A percentile compares a stretch with the other conserved stretches of the same genome.
These are phyloP conservation scores for Trichoderma gamsii DNA, from an alignment of 495 filamentous ascomycete species.

Conservation along the genomic window DNA sequence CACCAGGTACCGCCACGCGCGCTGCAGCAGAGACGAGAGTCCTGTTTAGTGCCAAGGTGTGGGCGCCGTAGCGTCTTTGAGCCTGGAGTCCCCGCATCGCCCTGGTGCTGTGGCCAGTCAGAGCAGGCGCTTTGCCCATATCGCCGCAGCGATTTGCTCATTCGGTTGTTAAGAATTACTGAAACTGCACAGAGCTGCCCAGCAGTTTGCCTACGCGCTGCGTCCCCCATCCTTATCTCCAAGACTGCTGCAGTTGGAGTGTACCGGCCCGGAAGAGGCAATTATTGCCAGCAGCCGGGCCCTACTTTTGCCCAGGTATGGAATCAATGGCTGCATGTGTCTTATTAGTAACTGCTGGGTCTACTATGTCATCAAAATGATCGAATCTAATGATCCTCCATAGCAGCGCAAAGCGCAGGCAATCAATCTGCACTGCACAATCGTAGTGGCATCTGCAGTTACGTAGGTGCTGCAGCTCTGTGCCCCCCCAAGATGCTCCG, in stretches of 20 bases:
- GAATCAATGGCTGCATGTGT: too few relatives aligned
- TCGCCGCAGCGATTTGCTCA: slow-evolving; percentile 7
- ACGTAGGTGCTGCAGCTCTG: neutral
- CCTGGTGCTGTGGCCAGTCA: neutral
- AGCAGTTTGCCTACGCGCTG: neutral
- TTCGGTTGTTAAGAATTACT: slow-evolving; percentile 5
- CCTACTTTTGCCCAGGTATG: too few relatives aligned
- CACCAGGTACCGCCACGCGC: neutral
- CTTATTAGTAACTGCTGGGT: too few relatives aligned
- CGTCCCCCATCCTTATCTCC: slow-evolving; percentile 1
- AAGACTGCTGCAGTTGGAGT: neutral
- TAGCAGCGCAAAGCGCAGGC: neutral
- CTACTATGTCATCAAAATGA: too few relatives aligned
- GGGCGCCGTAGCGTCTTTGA: neutral
- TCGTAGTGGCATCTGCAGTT: neutral
- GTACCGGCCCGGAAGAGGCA: neutral
- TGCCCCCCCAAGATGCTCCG: neutral
- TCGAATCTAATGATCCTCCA: too few relatives aligned
- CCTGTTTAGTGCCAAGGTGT: neutral
- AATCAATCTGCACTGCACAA: neutral
- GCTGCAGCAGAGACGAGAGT: neutral
- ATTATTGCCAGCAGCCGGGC: neutral
- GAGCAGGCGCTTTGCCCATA: neutral
- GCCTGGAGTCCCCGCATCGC: slow-evolving; percentile 1
- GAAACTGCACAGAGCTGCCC: neutral